These are phyloP conservation scores for Colletotrichum gigasporum DNA, from an alignment of 2,329 filamentous ascomycete species.

Conservation along the genomic window DNA sequence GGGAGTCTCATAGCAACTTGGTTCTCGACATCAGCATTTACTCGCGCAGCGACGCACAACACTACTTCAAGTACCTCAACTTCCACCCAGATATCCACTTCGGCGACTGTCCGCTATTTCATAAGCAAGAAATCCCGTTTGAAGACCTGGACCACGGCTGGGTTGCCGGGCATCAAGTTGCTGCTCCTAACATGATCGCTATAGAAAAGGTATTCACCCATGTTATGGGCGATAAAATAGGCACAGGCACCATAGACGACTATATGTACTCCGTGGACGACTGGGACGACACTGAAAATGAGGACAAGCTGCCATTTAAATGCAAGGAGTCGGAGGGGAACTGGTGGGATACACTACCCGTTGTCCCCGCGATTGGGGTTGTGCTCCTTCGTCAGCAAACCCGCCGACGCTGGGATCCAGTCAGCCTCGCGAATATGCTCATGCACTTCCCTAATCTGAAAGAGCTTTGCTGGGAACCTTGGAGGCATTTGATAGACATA, in stretches of 20 bases:
- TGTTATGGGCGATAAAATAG: constrained; percentile 41
- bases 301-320: no score
- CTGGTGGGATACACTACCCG: constrained; percentile 46
- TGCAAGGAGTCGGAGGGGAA: constrained; percentile 38
- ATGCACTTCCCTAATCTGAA: constrained; percentile 44
- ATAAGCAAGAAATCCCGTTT: not conserved
- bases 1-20: constrained; percentile 43
- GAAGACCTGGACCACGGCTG: constrained; percentile 41
- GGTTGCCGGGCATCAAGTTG: constrained; percentile 36
- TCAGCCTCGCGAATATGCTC: constrained; percentile 43
- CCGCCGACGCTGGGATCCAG: constrained; percentile 45
- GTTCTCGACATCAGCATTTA: constrained; percentile 48
- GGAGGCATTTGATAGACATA: constrained; percentile 42
- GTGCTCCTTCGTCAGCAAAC: constrained; percentile 49
- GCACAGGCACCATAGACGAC: no score
- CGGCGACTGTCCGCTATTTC: constrained; percentile 18
- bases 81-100: constrained; percentile 34
- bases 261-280: no score
- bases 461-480: constrained; percentile 50
- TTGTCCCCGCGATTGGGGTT: constrained; percentile 42
- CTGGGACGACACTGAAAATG: no score
- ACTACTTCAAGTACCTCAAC: constrained; percentile 46
- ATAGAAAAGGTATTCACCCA: constrained; percentile 37
- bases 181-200: constrained; percentile 31
- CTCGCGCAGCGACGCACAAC: constrained; percentile 46